A percentile compares a stretch with the other conserved stretches of the same genome.
Conservation (phyloP, 2,329 filamentous ascomycete species). For the Cordyceps cateniannulata region DNA sequence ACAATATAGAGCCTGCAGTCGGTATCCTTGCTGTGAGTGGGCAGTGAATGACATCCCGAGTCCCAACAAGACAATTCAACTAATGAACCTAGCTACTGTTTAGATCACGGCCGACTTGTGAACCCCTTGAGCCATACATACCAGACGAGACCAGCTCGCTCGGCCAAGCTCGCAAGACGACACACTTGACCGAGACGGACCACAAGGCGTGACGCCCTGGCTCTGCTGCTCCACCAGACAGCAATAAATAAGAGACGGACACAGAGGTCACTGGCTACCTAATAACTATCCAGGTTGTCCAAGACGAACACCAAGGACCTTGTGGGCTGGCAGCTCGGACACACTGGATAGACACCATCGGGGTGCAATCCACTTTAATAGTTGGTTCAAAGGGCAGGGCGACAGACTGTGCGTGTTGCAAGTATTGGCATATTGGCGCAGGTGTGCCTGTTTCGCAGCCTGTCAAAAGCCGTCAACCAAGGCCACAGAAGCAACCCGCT, state of each 20-base stretch:
- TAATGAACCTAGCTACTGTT: not conserved
- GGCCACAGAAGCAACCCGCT: not conserved
- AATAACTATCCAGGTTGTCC: constrained; percentile 11
- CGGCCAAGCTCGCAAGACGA: constrained; percentile 7
- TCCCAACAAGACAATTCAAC: not conserved
- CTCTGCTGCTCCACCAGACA: not conserved
- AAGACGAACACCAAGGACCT: constrained; percentile 3
- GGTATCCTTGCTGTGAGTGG: not conserved
- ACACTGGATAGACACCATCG: not conserved
- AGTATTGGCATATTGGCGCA: not conserved
- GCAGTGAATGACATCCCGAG: not conserved
- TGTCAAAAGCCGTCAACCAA: constrained; percentile 3
- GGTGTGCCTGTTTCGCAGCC: constrained; percentile 5
- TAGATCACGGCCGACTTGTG: not conserved
- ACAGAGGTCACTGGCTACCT: not conserved
- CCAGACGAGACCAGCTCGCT: constrained; percentile 1
- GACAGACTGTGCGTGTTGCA: not conserved
- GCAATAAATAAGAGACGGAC: constrained; percentile 7
- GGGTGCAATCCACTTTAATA: constrained; percentile 7
- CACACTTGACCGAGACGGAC: constrained; percentile 1
- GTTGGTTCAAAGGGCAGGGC: not conserved
- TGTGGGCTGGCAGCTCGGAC: constrained; percentile 10
- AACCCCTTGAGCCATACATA: not conserved
- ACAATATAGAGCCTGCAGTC: not conserved
- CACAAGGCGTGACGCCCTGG: not conserved